Percentiles rank a stretch among this genome's conserved stretches.
These are phyloP conservation scores for Periglandula ipomoeae DNA, from an alignment of 2,329 filamentous ascomycete species.

Conservation along the genomic window DNA sequence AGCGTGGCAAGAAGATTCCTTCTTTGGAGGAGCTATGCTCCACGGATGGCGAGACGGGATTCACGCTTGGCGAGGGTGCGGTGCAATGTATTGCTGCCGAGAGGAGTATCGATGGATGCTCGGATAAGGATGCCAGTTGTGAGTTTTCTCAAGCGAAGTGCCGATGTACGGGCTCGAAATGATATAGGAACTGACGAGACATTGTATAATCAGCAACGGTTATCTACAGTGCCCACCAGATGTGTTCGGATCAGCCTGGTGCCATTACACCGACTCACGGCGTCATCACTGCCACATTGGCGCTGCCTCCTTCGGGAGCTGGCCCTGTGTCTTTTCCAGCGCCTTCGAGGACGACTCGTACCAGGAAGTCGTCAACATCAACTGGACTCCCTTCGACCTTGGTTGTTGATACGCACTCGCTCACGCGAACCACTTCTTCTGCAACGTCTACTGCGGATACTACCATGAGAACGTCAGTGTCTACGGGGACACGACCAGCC, in stretches of 20 bases:
- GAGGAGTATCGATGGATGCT: constrained; percentile 40
- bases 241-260: constrained; percentile 44
- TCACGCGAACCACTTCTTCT: not conserved
- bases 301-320: constrained; percentile 22
- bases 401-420: constrained; percentile 7
- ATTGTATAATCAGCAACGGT: constrained; percentile 24
- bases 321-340: constrained; percentile 20
- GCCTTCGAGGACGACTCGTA: constrained; percentile 7
- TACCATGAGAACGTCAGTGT: constrained; percentile 1
- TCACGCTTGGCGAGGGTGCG: constrained; percentile 63
- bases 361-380: constrained; percentile 2
- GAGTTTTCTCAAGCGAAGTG: constrained; percentile 13
- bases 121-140: constrained; percentile 30
- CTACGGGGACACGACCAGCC: constrained; percentile 6
- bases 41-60: constrained; percentile 47
- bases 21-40: constrained; percentile 57
- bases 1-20: constrained; percentile 37
- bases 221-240: constrained; percentile 42
- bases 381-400: constrained; percentile 5
- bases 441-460: not conserved
- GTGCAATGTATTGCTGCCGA: constrained; percentile 57
- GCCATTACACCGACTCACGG: constrained; percentile 49
- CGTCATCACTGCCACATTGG: constrained; percentile 48
- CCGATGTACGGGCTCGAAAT: not conserved
- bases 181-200: not conserved